phyloP scores from a whole-genome alignment of 352 stramenopile species.

The Phytophthora cryptogea region DNA sequence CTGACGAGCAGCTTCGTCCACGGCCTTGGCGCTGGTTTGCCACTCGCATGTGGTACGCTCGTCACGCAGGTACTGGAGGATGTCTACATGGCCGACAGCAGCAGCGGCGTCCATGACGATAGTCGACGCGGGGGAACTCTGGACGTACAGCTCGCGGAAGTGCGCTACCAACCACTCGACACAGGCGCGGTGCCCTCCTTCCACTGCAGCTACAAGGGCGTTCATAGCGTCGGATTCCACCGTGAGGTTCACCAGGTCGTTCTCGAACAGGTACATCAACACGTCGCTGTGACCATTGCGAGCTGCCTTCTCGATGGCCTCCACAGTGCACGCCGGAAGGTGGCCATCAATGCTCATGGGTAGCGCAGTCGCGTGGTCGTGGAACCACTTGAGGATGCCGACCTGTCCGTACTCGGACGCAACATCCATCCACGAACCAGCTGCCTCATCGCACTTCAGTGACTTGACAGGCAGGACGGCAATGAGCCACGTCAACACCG shows the following conservation, averaged over 20 bases:
- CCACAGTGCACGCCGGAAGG: constrained; percentile 49
- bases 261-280: constrained; percentile 57
- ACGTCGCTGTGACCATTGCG: constrained; percentile 67
- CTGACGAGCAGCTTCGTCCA: constrained; percentile 59
- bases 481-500: constrained; percentile 68
- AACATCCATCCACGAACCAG: constrained; percentile 76
- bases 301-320: constrained; percentile 68
- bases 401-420: constrained; percentile 70
- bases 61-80: constrained; percentile 56
- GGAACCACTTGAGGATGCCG: constrained; percentile 67
- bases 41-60: constrained; percentile 43
- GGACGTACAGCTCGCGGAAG: constrained; percentile 46
- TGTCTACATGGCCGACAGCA: constrained; percentile 52
- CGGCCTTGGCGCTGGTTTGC: constrained; percentile 58
- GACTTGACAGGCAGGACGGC: constrained; percentile 58
- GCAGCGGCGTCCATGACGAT: constrained; percentile 61
- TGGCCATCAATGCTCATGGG: constrained; percentile 62
- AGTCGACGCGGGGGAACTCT: constrained; percentile 35
- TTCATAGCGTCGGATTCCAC: constrained; percentile 55
- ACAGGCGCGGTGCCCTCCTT: constrained; percentile 54
- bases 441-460: constrained; percentile 67
- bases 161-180: constrained; percentile 63
- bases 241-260: constrained; percentile 54
- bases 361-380: constrained; percentile 57
- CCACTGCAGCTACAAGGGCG: constrained; percentile 55